Conservation (phyloP, 2,329 filamentous ascomycete species). For the Fusarium ramigenum region DNA sequence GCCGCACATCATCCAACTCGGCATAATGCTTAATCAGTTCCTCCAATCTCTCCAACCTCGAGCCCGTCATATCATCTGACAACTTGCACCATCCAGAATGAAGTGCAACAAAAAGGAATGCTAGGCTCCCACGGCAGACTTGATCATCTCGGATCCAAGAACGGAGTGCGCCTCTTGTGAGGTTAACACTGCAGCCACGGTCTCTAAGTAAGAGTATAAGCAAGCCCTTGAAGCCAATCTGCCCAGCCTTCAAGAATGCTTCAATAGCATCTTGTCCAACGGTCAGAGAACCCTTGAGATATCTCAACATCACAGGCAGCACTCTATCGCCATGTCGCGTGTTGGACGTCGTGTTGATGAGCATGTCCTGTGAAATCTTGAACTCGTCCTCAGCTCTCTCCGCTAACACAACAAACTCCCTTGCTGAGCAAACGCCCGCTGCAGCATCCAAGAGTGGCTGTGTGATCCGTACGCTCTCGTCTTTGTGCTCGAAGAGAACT, state of each 20-base stretch:
- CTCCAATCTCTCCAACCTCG: slow-evolving; percentile 14
- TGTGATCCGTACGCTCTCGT: slow-evolving; percentile 15
- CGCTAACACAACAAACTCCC: slow-evolving; percentile 12
- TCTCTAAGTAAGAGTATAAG: slow-evolving; percentile 18
- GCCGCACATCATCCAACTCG: slow-evolving; percentile 22
- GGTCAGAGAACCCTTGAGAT: slow-evolving; percentile 4
- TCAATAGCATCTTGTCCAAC: slow-evolving; percentile 17
- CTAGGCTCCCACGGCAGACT: slow-evolving; percentile 16
- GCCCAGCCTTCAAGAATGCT: slow-evolving; percentile 20
- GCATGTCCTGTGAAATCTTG: slow-evolving; percentile 26
- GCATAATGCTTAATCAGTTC: slow-evolving; percentile 20
- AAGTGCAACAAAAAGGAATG: slow-evolving; percentile 24
- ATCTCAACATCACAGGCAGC: slow-evolving; percentile 19
- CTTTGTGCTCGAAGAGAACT: slow-evolving; percentile 15
- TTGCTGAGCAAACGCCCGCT: slow-evolving; percentile 16
- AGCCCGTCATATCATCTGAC: slow-evolving; percentile 2
- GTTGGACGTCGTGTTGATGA: slow-evolving; percentile 23
- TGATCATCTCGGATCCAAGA: slow-evolving; percentile 23
- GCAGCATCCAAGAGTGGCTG: slow-evolving; percentile 21
- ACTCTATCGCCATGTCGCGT: slow-evolving; percentile 18
- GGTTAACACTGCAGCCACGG: slow-evolving; percentile 15
- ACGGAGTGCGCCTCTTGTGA: slow-evolving; percentile 16
- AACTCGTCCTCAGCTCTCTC: slow-evolving; percentile 20
- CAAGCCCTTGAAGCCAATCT: slow-evolving; percentile 21
- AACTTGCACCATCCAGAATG: slow-evolving; percentile 22